phyloP scores from a whole-genome alignment of 495 filamentous ascomycete genomes.

The Viridothelium virens region DNA sequence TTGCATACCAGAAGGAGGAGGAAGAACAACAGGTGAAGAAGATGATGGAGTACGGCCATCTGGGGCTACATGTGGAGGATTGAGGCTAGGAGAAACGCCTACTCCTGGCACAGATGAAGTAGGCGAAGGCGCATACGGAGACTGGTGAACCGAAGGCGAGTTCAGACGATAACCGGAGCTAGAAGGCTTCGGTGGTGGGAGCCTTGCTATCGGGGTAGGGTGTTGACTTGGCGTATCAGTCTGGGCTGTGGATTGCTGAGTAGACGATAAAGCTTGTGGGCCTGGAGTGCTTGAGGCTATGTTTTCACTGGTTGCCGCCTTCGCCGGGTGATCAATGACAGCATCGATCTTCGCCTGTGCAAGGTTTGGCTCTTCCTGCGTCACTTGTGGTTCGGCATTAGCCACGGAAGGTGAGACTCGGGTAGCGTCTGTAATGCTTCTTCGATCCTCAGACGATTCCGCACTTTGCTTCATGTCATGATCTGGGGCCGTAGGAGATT shows the following conservation, averaged over 20 bases:
- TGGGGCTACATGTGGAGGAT: not conserved
- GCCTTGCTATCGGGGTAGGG: conserved; percentile 9
- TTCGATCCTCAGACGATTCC: not conserved
- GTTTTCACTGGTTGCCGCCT: not conserved
- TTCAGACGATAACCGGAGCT: conserved; percentile 17
- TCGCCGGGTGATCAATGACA: conserved; percentile 22
- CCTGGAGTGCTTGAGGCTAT: not conserved
- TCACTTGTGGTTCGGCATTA: not conserved
- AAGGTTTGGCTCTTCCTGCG: not conserved
- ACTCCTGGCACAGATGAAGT: conserved; percentile 16
- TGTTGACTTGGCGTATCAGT: conserved; percentile 11
- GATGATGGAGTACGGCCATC: conserved; percentile 20
- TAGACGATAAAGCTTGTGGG: conserved; percentile 21
- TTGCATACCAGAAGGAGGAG: conserved; percentile 26
- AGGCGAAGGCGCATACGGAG: conserved; percentile 29
- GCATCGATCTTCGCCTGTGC: conserved; percentile 23
- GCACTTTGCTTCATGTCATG: not conserved
- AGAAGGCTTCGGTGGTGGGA: conserved; percentile 17
- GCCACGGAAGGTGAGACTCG: not conserved
- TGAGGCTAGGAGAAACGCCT: not conserved
- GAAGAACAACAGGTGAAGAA: conserved; percentile 24
- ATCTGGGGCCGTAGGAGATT: not conserved
- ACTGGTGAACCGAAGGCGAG: conserved; percentile 21
- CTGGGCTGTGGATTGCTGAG: conserved; percentile 18
- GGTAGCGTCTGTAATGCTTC: not conserved